Evolutionary conservation across 2,329 filamentous ascomycete species (phyloP), one percentile per base, ranked within the genome.

Genomic region (Fusarium sp.): DNA sequence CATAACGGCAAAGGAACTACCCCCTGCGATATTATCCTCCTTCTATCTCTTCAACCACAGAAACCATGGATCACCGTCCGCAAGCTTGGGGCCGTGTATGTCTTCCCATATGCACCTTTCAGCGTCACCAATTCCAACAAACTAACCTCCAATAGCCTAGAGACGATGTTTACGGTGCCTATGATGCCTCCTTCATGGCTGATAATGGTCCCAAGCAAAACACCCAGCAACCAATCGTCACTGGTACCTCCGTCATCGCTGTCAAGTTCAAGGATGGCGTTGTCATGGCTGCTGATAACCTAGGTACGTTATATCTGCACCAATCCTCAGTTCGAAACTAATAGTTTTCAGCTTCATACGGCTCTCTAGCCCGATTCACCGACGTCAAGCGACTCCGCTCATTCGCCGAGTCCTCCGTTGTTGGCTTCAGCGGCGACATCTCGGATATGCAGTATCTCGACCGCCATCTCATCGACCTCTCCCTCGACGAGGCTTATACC

Each of bases 391-490:
- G 96, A 80, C 91, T 99, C 75, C 94, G 94, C 77, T 88, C 90
- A 76, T 98, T 98, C 83, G 93, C 94, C 83, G 87, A 91, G 73
- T 90, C 91, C 73, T 91, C 94, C 33, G 89, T 98, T 67, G 88
- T 99, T 79, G 96, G 96, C 78, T 97, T 98, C 84, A 94, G 94
- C 81, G 96, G 96, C 81, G 96, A 99, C 85, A 92, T 99, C 77
- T 97, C 93, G 73, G 96, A 99, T 86, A 98, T 99, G 96, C 96
- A 99, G 86, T 97, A 97, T 86, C 90, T 99, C 75, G 93, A 97
- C 88, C 91, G 96, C 76, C 90, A 97, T 78, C 91, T 99, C 76
- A 91, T 89, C 79, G 92, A 93, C 70, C 92, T 98, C 77, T 90
- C 93, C 80, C 94, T 97, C 82, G 88, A 92, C 81, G 95, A 98